A percentile compares a stretch with the other conserved stretches of the same genome.
phyloP scores from a whole-genome alignment of 495 filamentous ascomycete genomes.

The Terfezia boudieri region DNA sequence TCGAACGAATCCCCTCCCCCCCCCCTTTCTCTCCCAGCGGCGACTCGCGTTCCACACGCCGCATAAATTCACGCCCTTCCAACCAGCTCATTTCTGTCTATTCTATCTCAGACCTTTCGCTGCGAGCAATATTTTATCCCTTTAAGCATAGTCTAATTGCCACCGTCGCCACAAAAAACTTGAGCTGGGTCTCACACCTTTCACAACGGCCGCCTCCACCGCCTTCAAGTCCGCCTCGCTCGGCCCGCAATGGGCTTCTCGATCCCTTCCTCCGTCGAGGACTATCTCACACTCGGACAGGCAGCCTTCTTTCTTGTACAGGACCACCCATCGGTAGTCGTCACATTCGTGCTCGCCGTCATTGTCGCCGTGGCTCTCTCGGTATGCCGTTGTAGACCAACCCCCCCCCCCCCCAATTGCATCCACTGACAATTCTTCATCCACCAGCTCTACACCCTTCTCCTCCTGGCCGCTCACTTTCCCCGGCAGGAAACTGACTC shows the following conservation, averaged over 20 bases:
- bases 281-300: not conserved
- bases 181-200: no score
- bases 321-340: not conserved
- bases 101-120: no score
- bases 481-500: constrained; percentile 52
- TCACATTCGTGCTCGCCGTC: not conserved
- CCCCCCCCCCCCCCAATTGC: not conserved
- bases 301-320: not conserved
- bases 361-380: not conserved
- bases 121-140: no score
- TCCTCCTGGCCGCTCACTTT: constrained; percentile 55
- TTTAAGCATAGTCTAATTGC: no score
- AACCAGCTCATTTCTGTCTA: no score
- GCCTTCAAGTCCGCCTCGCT: no score
- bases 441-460: constrained; percentile 40
- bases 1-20: no score
- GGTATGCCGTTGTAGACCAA: not conserved
- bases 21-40: no score
- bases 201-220: no score
- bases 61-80: no score
- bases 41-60: no score
- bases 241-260: not conserved
- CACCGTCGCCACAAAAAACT: no score
- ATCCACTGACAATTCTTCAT: not conserved
- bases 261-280: not conserved